Base-by-base conservation (phyloP, 306 rosid species). In the Quercus glauca region DNA sequence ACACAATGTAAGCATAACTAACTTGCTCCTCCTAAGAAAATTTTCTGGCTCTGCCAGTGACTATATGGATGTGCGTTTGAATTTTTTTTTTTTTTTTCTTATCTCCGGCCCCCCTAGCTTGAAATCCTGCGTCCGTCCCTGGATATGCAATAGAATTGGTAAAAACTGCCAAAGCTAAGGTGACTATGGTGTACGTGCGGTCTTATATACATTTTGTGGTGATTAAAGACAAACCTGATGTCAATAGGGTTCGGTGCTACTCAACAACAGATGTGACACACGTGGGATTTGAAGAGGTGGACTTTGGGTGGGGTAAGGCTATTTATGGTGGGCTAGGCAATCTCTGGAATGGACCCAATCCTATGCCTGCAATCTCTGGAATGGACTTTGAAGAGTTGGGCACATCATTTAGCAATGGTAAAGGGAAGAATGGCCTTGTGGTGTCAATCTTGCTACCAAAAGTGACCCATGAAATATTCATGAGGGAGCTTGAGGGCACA, bases 281-380 rank as follows among this genome's bases (percentile, higher is more conserved):
- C 3, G 87, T 83, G 0, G 92, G 95, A 12, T 87, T 89, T 0
- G 81, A 74, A 15, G 86, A 87, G 0, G 87, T 86, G 23, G 90
- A 92, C 53, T 83, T 86, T 4, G 93, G 96, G 20, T 91, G 96
- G 96, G 96, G 93, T 0, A 78, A 81, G 58, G 77, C 96, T 0
- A 74, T 23, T 0, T 91, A 84, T 23, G 91, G 91, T 29, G 96
- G 96, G 1, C 85, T 86, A 0, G 88, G 90, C 0, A 85, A 80
- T 45, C 89, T 87, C 13, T 91, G 88, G 1, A 86, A 82, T 0
- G 91, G 25, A 23, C 25, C 25, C 25, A 23, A 23, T 23, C 25
- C 25, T 23, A 23, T 0, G 25, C 25, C 1, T 23, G 91, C 0
- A 85, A 80, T 35, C 89, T 87, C 13, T 91, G 87, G 1, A 86